These are phyloP conservation scores for Phytopythium litorale DNA, from an alignment of 352 stramenopile genomes.

Conservation along the genomic window DNA sequence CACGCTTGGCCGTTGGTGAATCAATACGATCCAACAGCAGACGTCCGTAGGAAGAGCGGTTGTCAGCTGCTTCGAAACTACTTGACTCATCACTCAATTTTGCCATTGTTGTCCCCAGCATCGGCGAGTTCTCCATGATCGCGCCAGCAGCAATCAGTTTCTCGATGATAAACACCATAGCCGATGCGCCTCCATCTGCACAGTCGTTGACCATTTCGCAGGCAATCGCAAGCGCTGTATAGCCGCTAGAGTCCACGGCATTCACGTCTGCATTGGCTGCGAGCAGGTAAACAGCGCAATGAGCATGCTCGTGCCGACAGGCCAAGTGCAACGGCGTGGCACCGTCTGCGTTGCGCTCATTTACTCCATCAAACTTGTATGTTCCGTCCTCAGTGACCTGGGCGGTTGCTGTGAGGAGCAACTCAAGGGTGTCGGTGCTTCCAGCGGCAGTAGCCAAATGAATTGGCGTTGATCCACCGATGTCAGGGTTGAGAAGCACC, in stretches of 20 bases:
- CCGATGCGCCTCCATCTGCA: conserved; percentile 8
- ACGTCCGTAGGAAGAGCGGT: background rate
- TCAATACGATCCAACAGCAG: conserved; percentile 49
- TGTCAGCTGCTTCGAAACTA: background rate
- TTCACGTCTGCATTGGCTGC: conserved; percentile 50
- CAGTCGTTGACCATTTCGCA: conserved; percentile 48
- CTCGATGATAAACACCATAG: conserved; percentile 41
- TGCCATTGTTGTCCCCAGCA: background rate
- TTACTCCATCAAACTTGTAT: conserved; percentile 57
- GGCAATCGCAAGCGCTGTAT: conserved; percentile 36
- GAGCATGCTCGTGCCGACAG: conserved; percentile 24
- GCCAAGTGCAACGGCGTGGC: conserved; percentile 59
- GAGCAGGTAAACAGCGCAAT: conserved; percentile 60
- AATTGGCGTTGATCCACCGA: conserved; percentile 25
- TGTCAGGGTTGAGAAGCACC: conserved; percentile 5
- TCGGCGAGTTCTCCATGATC: conserved; percentile 15
- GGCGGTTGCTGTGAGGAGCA: conserved; percentile 50
- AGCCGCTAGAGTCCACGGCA: conserved; percentile 20
- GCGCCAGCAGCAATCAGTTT: conserved; percentile 40
- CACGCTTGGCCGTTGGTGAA: conserved; percentile 39
- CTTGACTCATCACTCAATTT: background rate
- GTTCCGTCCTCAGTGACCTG: conserved; percentile 23
- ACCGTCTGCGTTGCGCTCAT: conserved; percentile 36
- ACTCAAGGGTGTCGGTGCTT: conserved; percentile 37
- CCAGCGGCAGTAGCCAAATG: conserved; percentile 28